phyloP scores from a whole-genome alignment of 2,329 filamentous ascomycete species.

The Hypoxylon sp. region DNA sequence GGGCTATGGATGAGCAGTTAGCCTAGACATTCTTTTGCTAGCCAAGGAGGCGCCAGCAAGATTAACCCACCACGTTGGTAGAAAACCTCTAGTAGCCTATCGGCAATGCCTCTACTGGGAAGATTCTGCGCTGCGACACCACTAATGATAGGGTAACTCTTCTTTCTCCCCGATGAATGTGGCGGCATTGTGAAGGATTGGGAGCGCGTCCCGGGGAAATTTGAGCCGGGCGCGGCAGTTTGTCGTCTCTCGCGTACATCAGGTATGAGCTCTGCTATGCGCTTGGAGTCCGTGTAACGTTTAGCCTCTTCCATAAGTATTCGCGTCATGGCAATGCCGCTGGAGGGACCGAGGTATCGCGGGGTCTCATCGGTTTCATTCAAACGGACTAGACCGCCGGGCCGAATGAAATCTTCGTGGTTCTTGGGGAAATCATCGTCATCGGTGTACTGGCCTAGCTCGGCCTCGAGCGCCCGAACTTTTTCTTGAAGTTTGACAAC shows the following conservation, averaged over 20 bases:
- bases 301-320: slow-evolving; percentile 97
- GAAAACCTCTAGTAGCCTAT: slow-evolving; percentile 87
- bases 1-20: slow-evolving; percentile 68
- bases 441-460: slow-evolving; percentile 83
- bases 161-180: slow-evolving; percentile 74
- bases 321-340: slow-evolving; percentile 94
- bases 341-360: slow-evolving; percentile 92
- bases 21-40: slow-evolving; percentile 32
- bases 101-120: slow-evolving; percentile 80
- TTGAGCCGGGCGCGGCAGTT: slow-evolving; percentile 53
- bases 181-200: slow-evolving; percentile 71
- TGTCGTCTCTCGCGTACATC: slow-evolving; percentile 74
- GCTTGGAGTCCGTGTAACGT: slow-evolving; percentile 89
- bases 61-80: slow-evolving; percentile 78
- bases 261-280: slow-evolving; percentile 92
- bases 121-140: slow-evolving; percentile 82
- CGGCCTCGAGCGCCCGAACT: slow-evolving; percentile 84
- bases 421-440: slow-evolving; percentile 80
- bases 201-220: slow-evolving; percentile 67
- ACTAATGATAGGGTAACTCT: slow-evolving; percentile 92
- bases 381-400: slow-evolving; percentile 87
- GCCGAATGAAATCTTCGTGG: slow-evolving; percentile 87
- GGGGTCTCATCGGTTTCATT: slow-evolving; percentile 87
- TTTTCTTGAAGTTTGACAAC: slow-evolving; percentile 92
- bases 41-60: slow-evolving; percentile 17